Evolutionary conservation across 2,329 filamentous ascomycete genomes (phyloP).

Genomic region (Hymenotorrendiella dingleyae): DNA sequence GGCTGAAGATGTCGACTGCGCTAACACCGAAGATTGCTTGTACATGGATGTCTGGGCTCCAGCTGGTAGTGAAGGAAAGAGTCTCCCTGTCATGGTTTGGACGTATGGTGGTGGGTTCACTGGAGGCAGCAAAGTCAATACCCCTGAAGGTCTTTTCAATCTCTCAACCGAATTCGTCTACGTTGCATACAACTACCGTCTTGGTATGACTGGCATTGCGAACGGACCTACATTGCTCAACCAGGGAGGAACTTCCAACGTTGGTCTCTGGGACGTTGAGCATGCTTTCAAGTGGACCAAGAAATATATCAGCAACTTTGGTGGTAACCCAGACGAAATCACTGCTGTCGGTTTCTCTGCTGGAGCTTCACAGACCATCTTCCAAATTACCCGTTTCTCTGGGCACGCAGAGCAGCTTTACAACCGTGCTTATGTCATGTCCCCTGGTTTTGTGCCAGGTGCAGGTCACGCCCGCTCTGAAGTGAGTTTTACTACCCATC

Average conservation of each 20-base stretch:
- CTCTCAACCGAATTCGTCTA: constrained; percentile 28
- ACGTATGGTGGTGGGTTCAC: constrained; percentile 29
- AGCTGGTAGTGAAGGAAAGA: constrained; percentile 23
- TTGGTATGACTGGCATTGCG: constrained; percentile 29
- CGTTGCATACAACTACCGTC: constrained; percentile 31
- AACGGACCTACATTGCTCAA: constrained; percentile 27
- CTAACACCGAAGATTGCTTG: constrained; percentile 28
- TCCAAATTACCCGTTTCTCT: constrained; percentile 30
- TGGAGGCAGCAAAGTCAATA: constrained; percentile 29
- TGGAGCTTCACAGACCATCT: constrained; percentile 36
- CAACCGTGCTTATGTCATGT: constrained; percentile 30
- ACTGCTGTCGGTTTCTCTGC: constrained; percentile 47
- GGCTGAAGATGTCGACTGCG: constrained; percentile 30
- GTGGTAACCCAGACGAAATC: constrained; percentile 40
- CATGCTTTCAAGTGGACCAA: constrained; percentile 43
- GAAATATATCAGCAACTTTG: constrained; percentile 38
- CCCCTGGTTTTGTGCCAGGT: constrained; percentile 31
- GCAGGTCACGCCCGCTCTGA: constrained; percentile 33
- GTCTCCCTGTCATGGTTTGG: constrained; percentile 29
- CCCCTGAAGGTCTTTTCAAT: constrained; percentile 32
- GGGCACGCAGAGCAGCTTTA: constrained; percentile 30
- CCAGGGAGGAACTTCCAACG: constrained; percentile 26
- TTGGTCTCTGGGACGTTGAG: constrained; percentile 35
- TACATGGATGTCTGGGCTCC: constrained; percentile 26
- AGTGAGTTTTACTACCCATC: neutral